Percentiles rank a stretch among this genome's conserved stretches.
These are phyloP conservation scores for Linum lewisii DNA, from an alignment of 345 rosid species.

Conservation along the genomic window DNA sequence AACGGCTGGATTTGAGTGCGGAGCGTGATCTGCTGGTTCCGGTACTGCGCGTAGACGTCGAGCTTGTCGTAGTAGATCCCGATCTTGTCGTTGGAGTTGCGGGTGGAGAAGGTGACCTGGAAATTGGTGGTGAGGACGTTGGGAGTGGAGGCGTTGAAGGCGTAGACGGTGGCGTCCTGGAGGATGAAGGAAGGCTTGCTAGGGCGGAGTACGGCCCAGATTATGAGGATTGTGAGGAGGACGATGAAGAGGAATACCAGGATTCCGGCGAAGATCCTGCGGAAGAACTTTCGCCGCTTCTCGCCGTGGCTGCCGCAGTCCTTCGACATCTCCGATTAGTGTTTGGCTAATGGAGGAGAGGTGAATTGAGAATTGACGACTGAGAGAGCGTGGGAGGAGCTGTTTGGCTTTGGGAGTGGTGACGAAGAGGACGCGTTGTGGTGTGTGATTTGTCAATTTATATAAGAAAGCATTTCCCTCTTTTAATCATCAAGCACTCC, in stretches of 20 bases:
- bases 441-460: too few species aligned
- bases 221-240: conserved; percentile 47
- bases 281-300: conserved; percentile 22
- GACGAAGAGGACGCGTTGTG: too few species aligned
- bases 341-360: not conserved
- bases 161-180: conserved; percentile 85
- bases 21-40: conserved; percentile 66
- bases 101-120: conserved; percentile 68
- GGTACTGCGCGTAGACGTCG: conserved; percentile 59
- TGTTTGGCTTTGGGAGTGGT: too few species aligned
- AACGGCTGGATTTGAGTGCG: conserved; percentile 38
- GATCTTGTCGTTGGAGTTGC: conserved; percentile 69
- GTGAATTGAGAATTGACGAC: not conserved
- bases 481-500: too few species aligned
- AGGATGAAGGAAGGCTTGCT: conserved; percentile 68
- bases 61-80: conserved; percentile 84
- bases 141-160: conserved; percentile 67
- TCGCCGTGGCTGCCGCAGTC: conserved; percentile 36
- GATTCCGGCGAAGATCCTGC: conserved; percentile 31
- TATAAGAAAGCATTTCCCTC: too few species aligned
- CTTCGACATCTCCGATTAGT: conserved; percentile 27
- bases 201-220: conserved; percentile 88
- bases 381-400: too few species aligned
- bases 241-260: conserved; percentile 42
- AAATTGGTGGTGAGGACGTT: conserved; percentile 65